Percentiles rank a stretch among this genome's conserved stretches.
phyloP scores from a whole-genome alignment of 1,139 yeast genomes.

The Schwanniomyces etchellsii region DNA sequence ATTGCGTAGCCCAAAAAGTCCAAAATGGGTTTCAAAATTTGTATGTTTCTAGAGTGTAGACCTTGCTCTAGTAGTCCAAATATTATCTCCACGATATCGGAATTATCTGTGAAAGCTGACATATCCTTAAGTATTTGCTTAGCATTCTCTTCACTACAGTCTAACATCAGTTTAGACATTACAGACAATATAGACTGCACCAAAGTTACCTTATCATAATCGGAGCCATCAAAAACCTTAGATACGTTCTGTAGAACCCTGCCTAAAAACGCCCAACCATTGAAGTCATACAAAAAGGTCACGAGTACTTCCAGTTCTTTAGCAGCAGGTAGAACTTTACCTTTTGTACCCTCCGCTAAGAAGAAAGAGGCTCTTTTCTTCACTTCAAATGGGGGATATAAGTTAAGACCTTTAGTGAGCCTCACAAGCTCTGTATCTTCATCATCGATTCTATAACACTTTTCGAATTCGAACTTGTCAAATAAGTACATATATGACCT shows the following conservation, averaged over 20 bases:
- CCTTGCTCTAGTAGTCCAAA: constrained; percentile 66
- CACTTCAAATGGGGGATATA: constrained; percentile 47
- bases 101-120: constrained; percentile 56
- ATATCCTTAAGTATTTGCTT: constrained; percentile 46
- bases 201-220: constrained; percentile 29
- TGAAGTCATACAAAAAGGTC: constrained; percentile 66
- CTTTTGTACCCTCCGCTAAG: constrained; percentile 55
- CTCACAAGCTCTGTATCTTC: constrained; percentile 48
- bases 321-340: constrained; percentile 55
- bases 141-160: constrained; percentile 35
- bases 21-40: constrained; percentile 42
- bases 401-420: constrained; percentile 33
- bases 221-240: constrained; percentile 28
- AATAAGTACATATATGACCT: constrained; percentile 53
- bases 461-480: constrained; percentile 29
- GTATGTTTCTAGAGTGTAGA: constrained; percentile 48
- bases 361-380: constrained; percentile 40
- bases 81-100: constrained; percentile 65
- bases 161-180: constrained; percentile 42
- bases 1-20: constrained; percentile 47
- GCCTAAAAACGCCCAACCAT: constrained; percentile 86
- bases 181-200: constrained; percentile 48
- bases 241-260: constrained; percentile 65
- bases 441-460: constrained; percentile 43
- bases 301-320: constrained; percentile 46